These are phyloP conservation scores for Pythium brassicae DNA, from an alignment of 352 stramenopile species.

Conservation along the genomic window DNA sequence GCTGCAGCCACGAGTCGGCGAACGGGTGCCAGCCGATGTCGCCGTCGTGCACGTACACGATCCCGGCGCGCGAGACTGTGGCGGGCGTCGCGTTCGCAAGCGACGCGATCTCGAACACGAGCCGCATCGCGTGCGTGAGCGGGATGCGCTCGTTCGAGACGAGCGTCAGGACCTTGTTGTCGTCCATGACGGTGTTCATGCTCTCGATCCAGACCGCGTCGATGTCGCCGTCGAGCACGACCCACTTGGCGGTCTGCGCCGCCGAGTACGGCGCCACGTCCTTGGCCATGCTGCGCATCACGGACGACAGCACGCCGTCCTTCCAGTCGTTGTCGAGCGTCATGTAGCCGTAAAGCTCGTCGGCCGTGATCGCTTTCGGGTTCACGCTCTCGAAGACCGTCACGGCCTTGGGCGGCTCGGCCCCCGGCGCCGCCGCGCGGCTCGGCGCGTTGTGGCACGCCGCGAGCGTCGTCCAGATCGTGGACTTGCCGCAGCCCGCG, in stretches of 20 bases:
- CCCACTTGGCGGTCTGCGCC: constrained; percentile 85
- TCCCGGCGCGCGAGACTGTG: constrained; percentile 95
- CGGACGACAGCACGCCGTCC: constrained; percentile 93
- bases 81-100: constrained; percentile 95
- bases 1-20: constrained; percentile 92
- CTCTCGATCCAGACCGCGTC: constrained; percentile 94
- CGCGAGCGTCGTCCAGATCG: constrained; percentile 94
- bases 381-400: constrained; percentile 95
- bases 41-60: constrained; percentile 95
- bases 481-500: constrained; percentile 93
- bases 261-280: constrained; percentile 82
- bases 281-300: constrained; percentile 97
- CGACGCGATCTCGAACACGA: constrained; percentile 97
- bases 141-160: constrained; percentile 97
- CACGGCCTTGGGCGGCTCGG: constrained; percentile 79
- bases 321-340: constrained; percentile 98
- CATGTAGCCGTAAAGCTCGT: constrained; percentile 96
- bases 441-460: constrained; percentile 49
- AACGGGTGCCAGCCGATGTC: constrained; percentile 92
- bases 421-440: constrained; percentile 27
- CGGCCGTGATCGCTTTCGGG: constrained; percentile 91
- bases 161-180: constrained; percentile 94
- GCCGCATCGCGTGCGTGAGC: constrained; percentile 93
- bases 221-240: constrained; percentile 94
- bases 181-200: constrained; percentile 92